phyloP scores from a whole-genome alignment of 2,329 filamentous ascomycete species.

The Thielaviopsis populi region DNA sequence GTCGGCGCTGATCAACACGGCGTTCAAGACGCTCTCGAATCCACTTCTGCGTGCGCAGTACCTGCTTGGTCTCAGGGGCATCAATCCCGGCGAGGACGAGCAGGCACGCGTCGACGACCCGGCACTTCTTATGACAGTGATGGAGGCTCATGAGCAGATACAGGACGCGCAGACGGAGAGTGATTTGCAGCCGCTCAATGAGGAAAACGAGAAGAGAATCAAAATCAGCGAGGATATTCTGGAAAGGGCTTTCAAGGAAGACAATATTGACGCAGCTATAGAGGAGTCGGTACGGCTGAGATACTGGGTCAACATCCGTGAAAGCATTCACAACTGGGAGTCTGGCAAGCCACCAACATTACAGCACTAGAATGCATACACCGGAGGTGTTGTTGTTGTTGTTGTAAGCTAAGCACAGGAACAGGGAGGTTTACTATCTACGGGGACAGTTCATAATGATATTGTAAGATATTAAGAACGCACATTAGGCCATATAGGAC shows the following conservation, averaged over 20 bases:
- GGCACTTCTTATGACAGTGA: constrained; percentile 59
- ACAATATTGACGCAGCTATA: constrained; percentile 52
- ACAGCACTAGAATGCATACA: constrained; percentile 28
- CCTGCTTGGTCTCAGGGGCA: constrained; percentile 55
- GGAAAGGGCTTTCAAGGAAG: constrained; percentile 47
- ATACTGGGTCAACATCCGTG: constrained; percentile 82
- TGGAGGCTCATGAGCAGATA: constrained; percentile 65
- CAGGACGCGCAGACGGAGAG: constrained; percentile 55
- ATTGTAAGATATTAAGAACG: not conserved
- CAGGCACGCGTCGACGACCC: constrained; percentile 50
- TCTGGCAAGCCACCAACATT: constrained; percentile 48
- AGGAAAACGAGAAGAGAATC: constrained; percentile 55
- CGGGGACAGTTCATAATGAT: not conserved
- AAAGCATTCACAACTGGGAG: constrained; percentile 74
- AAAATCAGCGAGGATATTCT: constrained; percentile 45
- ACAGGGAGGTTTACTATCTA: not conserved
- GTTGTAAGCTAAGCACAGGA: not conserved
- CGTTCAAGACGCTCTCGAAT: constrained; percentile 68
- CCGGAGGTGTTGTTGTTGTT: not conserved
- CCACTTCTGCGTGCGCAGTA: constrained; percentile 82
- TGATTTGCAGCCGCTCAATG: constrained; percentile 43
- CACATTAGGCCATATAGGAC: not conserved
- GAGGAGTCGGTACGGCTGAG: constrained; percentile 60
- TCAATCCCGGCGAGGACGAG: constrained; percentile 71
- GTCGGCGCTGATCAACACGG: constrained; percentile 78